Base-by-base conservation (phyloP, 768 basidiomycete species). In the Amylocystis lapponica region DNA sequence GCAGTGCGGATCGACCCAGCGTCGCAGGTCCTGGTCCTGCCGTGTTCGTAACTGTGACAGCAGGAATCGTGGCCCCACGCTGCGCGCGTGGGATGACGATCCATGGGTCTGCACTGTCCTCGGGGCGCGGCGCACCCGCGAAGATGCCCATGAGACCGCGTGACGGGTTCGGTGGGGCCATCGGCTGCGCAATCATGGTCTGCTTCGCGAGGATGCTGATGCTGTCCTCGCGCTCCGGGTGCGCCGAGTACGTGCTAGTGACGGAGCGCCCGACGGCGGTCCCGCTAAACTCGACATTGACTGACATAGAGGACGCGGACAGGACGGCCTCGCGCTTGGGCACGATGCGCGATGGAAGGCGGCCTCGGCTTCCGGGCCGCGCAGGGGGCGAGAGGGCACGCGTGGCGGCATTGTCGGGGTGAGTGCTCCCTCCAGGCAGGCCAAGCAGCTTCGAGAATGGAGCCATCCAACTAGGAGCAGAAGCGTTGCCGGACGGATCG, bases 271-370 rank as follows among this genome's bases (percentile, higher is more conserved):
- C 74, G 11, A 72, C 68, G 9, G 78, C 86, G 2, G 76, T 66
- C 3, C 87, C 84, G 3, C 82, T 87, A 63, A 97, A 98, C 68
- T 96, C 94, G 43, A 99, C 95, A 46, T 93, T 96, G 53, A 98
- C 94, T 2, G 91, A 93, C 37, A 88, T 94, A 2, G 87, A 72
- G 17, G 88, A 89, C 9, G 96, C 90, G 10, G 86, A 82, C 23
- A 92, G 76, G 10, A 88, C 90, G 2, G 94, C 86, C 1, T 79
- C 78, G 21, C 86, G 73, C 60, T 98, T 98, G 2, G 85, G 88
- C 19, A 80, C 83, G 5, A 77, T 63, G 21, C 78, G 73, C 12
- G 70, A 27, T n/a, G 65, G 57, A n/a, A 56, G 47, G 0, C 59
- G 60, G n/a, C 52, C 59, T 26, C 57, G 59, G 21, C 47, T 55